Evolutionary conservation across 108 stramenopile genomes (phyloP).

Genomic region (Craspedostauros australis): DNA sequence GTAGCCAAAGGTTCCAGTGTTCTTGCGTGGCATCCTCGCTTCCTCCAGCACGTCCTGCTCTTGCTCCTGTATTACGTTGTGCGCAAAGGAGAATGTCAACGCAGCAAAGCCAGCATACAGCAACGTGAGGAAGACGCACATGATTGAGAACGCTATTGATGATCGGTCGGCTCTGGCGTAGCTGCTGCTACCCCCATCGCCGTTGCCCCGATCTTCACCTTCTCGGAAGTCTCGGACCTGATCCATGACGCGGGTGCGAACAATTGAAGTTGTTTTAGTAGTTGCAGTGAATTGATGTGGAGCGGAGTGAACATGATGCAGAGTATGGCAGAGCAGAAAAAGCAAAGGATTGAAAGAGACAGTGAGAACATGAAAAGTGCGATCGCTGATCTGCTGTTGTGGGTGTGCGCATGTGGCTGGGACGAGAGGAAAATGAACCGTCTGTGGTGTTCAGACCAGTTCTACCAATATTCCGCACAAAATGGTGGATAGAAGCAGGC

Average conservation of each 20-base stretch:
- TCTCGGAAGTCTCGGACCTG: conserved; percentile 47
- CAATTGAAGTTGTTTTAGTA: no score
- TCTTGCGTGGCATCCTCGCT: conserved; percentile 16
- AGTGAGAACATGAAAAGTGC: neutral
- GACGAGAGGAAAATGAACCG: neutral
- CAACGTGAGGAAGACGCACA: conserved; percentile 81
- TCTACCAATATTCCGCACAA: neutral
- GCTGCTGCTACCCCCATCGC: conserved; percentile 6
- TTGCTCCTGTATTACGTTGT: conserved; percentile 59
- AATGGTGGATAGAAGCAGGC: neutral
- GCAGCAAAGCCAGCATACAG: conserved; percentile 71
- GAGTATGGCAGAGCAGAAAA: neutral
- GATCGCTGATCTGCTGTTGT: neutral
- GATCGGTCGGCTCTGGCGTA: conserved; percentile 37
- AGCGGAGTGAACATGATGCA: neutral
- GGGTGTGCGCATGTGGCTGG: neutral
- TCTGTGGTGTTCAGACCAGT: no score
- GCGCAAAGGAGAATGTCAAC: conserved; percentile 45
- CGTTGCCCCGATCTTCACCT: conserved; percentile 35
- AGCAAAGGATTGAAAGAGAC: neutral
- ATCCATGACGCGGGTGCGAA: no score
- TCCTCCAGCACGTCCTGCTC: conserved; percentile 50
- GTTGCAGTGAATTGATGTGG: neutral
- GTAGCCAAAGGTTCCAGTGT: conserved; percentile 13
- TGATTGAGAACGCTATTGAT: conserved; percentile 63